Conservation (phyloP, 768 basidiomycete genomes). For the Termitomyces sp. region DNA sequence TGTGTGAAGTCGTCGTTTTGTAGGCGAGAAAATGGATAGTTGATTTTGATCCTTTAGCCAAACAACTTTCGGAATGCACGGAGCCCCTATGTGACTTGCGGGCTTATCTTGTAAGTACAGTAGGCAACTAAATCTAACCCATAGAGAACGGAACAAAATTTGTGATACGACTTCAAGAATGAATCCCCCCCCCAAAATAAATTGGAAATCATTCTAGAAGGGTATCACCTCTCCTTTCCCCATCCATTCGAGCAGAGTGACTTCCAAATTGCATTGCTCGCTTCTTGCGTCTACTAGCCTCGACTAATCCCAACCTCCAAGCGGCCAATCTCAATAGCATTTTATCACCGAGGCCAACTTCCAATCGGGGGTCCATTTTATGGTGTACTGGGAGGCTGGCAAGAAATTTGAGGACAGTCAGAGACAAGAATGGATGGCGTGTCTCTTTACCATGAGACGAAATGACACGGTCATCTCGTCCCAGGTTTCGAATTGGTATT, state of each 20-base stretch:
- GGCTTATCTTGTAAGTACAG: too few relatives aligned
- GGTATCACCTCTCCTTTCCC: conserved; percentile 52
- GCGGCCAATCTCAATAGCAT: conserved; percentile 73
- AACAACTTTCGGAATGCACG: too few relatives aligned
- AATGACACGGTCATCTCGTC: conserved; percentile 91
- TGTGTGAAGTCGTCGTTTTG: neutral
- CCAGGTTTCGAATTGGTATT: conserved; percentile 85
- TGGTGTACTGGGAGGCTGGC: conserved; percentile 74
- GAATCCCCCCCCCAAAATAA: too few relatives aligned
- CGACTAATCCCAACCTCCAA: conserved; percentile 65
- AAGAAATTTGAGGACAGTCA: conserved; percentile 73
- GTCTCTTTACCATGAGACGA: conserved; percentile 92
- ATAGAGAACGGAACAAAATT: neutral
- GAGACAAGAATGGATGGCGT: conserved; percentile 86
- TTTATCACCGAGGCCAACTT: conserved; percentile 87
- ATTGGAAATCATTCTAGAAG: conserved; percentile 22
- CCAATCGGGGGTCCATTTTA: conserved; percentile 76
- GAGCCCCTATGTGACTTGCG: too few relatives aligned
- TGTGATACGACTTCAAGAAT: too few relatives aligned
- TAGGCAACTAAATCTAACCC: neutral
- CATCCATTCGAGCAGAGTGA: conserved; percentile 81
- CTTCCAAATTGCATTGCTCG: conserved; percentile 97
- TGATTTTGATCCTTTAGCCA: neutral
- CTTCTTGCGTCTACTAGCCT: conserved; percentile 79
- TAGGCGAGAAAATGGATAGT: neutral